phyloP scores from a whole-genome alignment of 2,329 filamentous ascomycete species.

The Xylaria arbuscula region DNA sequence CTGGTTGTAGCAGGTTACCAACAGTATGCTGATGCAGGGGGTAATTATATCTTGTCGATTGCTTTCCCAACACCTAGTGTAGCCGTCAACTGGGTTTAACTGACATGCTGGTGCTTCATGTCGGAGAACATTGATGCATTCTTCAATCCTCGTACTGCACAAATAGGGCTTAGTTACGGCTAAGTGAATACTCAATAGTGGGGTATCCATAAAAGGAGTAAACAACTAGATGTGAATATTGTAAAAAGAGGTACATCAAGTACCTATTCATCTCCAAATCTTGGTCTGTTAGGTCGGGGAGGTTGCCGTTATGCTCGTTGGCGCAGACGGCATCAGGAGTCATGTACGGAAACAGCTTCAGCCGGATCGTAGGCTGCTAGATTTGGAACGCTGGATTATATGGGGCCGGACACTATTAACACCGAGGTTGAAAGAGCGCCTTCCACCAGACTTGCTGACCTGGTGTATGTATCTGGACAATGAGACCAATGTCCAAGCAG shows the following conservation, averaged over 20 bases:
- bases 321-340: constrained; percentile 50
- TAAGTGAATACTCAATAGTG: too few species aligned
- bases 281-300: neutral
- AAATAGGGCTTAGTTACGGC: too few species aligned
- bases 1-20: too few species aligned
- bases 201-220: too few species aligned
- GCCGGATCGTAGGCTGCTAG: constrained; percentile 46
- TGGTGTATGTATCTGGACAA: constrained; percentile 50
- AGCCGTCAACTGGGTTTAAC: too few species aligned
- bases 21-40: too few species aligned
- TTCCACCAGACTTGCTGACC: constrained; percentile 42
- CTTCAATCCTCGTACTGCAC: neutral
- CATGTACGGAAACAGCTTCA: constrained; percentile 49
- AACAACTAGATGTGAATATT: too few species aligned
- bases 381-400: constrained; percentile 49
- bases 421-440: constrained; percentile 37
- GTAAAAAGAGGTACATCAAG: too few species aligned
- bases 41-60: too few species aligned
- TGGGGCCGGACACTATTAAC: constrained; percentile 49
- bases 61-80: too few species aligned
- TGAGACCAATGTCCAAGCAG: constrained; percentile 44
- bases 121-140: constrained; percentile 20
- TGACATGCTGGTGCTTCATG: constrained; percentile 37
- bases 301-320: constrained; percentile 41
- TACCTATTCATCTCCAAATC: too few species aligned